Base-by-base conservation (phyloP, 2,329 filamentous ascomycete genomes). In the Talaromyces sp. region DNA sequence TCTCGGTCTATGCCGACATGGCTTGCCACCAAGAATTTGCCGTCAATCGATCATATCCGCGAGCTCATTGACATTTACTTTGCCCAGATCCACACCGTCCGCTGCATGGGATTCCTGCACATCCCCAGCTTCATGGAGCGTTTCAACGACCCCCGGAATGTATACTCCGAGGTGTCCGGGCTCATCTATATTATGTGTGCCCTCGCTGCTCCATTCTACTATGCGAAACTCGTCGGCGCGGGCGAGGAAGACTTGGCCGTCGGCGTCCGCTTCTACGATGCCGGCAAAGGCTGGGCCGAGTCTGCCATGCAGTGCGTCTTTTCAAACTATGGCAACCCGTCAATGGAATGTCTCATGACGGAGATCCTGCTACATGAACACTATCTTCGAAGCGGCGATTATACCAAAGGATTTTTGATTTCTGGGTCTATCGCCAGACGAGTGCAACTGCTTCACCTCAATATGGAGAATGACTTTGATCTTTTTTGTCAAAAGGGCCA, bases 401-500 rank as follows among this genome's bases (percentile, higher is more conserved):
- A 72, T 60, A 65, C 71, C n/a, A 69, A 69, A 36, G 71, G 70
- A 17, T 72, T 73, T 55, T 68, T 73, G 65, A 62, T 73, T 4
- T 71, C 70, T 44, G 71, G 71, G 3, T 62, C 70, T n/a, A 70
- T 68, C 19, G 68, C 69, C 0, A 65, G 71, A 15, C 69, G 72
- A 62, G 67, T 68, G 8, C 71, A 73, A 59, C 67, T 69, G 1
- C 62, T 73, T 11, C 70, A 73, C 54, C 68, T 73, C 11, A 73
- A 72, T 54, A 49, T 72, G 6, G 71, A 73, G 60, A 69, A 70
- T 51, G 71, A 71, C 47, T 68, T 67, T 15, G 71, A 73, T 49
- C 52, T 73, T 7, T 64, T 72, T 6, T 69, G 69, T 44, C 67
- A 65, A 7, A 67, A 71, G 13, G 32, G 55, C 4, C 62, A 65